phyloP scores from a whole-genome alignment of 345 rosid genomes.

The Firmiana major region DNA sequence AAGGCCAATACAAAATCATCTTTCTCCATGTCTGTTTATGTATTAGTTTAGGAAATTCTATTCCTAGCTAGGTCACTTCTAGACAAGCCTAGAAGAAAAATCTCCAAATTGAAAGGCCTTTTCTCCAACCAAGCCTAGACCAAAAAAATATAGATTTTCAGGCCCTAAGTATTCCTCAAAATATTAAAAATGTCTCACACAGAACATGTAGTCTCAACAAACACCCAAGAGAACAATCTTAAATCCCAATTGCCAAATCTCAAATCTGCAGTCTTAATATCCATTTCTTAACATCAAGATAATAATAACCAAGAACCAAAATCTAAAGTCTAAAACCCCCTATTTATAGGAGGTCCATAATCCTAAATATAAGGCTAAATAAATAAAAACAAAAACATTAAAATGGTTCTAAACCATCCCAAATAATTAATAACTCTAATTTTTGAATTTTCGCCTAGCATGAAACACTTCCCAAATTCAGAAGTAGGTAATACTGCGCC shows the following conservation, averaged over 20 bases:
- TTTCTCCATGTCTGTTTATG: background rate
- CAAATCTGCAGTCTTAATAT: background rate
- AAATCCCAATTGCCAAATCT: background rate
- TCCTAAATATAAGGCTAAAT: background rate
- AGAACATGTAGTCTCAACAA: background rate
- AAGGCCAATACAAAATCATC: background rate
- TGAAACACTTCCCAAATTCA: background rate
- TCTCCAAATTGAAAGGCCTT: background rate
- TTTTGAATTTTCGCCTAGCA: background rate
- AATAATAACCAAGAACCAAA: background rate
- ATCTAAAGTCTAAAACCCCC: background rate
- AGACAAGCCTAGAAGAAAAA: background rate
- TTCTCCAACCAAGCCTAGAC: background rate
- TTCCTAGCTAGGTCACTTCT: background rate
- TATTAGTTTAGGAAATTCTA: background rate
- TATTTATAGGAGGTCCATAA: background rate
- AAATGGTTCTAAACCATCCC: background rate
- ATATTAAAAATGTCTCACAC: background rate
- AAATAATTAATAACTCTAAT: too few species aligned
- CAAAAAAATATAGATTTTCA: background rate
- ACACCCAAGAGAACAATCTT: background rate
- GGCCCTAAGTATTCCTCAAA: background rate
- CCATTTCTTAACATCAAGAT: background rate
- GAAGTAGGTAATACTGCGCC: background rate
- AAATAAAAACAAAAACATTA: too few species aligned